phyloP scores from a whole-genome alignment of 106 monocot species.

The Platanthera guangdongensis region DNA sequence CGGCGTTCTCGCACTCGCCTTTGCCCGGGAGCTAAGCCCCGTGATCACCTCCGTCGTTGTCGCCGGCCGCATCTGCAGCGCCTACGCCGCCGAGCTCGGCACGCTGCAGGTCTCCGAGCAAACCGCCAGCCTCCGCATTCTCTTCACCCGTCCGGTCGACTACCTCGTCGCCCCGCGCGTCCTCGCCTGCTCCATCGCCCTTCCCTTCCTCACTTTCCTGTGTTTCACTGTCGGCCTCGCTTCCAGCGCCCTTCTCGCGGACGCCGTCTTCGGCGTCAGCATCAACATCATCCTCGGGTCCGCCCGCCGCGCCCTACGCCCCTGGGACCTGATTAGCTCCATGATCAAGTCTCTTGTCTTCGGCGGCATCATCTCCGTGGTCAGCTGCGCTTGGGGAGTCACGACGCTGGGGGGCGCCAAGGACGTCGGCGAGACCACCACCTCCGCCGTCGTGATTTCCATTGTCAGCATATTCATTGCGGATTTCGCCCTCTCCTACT shows the following conservation, averaged over 20 bases:
- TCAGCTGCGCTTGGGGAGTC: constrained; percentile 88
- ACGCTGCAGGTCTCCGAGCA: constrained; percentile 89
- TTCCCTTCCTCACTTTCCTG: constrained; percentile 65
- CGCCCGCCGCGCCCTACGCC: constrained; percentile 50
- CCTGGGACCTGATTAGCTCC: constrained; percentile 74
- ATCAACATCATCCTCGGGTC: constrained; percentile 77
- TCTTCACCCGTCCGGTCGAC: constrained; percentile 59
- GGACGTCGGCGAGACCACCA: constrained; percentile 73
- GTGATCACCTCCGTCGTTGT: constrained; percentile 80
- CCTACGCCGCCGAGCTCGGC: constrained; percentile 68
- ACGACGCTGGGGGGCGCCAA: constrained; percentile 76
- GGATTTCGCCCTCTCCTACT: constrained; percentile 64
- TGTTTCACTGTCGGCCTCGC: constrained; percentile 73
- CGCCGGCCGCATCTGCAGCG: constrained; percentile 70
- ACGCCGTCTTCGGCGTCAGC: constrained; percentile 60
- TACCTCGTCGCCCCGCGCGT: constrained; percentile 71
- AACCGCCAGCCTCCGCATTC: constrained; percentile 69
- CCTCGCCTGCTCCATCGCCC: constrained; percentile 60
- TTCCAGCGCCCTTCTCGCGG: constrained; percentile 61
- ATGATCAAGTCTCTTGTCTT: constrained; percentile 83
- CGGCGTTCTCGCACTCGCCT: constrained; percentile 84
- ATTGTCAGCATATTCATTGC: constrained; percentile 74
- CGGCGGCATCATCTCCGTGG: constrained; percentile 69
- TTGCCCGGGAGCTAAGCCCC: constrained; percentile 76
- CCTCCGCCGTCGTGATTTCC: constrained; percentile 66